These are phyloP conservation scores for Apiotrichum domesticum DNA, from an alignment of 1,284 basidiomycete species.

Conservation along the genomic window DNA sequence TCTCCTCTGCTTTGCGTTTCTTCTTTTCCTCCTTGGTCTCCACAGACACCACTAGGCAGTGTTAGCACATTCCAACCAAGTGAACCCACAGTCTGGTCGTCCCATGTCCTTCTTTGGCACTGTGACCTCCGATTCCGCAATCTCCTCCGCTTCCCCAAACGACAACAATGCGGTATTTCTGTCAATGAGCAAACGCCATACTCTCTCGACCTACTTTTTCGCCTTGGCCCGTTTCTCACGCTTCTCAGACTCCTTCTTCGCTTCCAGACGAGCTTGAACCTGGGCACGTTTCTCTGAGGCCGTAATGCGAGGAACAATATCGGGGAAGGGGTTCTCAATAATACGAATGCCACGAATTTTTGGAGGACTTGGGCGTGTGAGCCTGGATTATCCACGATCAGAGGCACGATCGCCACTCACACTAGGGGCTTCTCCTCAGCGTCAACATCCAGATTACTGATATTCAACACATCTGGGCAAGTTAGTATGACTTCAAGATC, in stretches of 20 bases:
- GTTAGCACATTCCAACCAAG: neutral
- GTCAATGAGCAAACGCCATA: neutral
- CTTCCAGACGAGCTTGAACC: conserved; percentile 66
- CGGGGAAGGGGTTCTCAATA: conserved; percentile 86
- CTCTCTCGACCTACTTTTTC: conserved; percentile 60
- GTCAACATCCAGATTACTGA: conserved; percentile 81
- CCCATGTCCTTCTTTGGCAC: conserved; percentile 73
- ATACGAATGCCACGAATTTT: conserved; percentile 79
- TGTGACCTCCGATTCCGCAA: conserved; percentile 49
- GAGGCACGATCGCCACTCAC: conserved; percentile 49
- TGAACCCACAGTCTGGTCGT: conserved; percentile 66
- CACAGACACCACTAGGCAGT: neutral
- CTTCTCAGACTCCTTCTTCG: conserved; percentile 69
- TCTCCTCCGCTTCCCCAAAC: conserved; percentile 74
- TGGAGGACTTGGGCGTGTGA: conserved; percentile 59
- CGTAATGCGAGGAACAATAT: conserved; percentile 94
- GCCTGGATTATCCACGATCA: neutral
- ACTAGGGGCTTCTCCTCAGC: conserved; percentile 77
- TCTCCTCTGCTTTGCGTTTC: conserved; percentile 23
- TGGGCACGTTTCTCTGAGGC: conserved; percentile 80
- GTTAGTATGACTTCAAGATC: neutral
- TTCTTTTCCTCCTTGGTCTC: neutral
- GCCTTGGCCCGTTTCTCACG: conserved; percentile 62
- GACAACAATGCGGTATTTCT: conserved; percentile 83
- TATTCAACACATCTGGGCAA: conserved; percentile 71